phyloP scores from a whole-genome alignment of 2,329 filamentous ascomycete species.

The Fusarium tjaetaba region DNA sequence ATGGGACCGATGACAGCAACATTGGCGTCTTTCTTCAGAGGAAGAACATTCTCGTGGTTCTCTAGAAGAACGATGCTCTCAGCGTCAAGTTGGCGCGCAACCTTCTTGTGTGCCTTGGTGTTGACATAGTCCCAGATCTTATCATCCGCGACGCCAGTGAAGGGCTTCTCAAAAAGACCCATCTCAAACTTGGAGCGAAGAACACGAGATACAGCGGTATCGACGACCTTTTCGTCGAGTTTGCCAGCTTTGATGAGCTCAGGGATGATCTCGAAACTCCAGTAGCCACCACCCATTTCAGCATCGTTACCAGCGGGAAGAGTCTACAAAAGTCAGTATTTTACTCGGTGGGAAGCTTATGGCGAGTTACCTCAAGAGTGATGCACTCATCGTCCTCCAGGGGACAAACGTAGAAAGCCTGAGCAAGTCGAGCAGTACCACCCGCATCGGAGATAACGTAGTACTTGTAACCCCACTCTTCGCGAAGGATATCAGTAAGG shows the following conservation, averaged over 20 bases:
- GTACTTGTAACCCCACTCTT: slow-evolving; percentile 79
- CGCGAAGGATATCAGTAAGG: slow-evolving; percentile 74
- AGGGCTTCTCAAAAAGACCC: slow-evolving; percentile 78
- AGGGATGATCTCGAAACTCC: slow-evolving; percentile 74
- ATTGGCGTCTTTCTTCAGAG: slow-evolving; percentile 70
- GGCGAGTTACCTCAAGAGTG: slow-evolving; percentile 60
- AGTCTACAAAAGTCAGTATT: slow-evolving; percentile 49
- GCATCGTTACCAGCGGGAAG: slow-evolving; percentile 76
- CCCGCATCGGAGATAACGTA: slow-evolving; percentile 73
- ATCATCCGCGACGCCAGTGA: slow-evolving; percentile 64
- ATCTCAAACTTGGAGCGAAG: slow-evolving; percentile 74
- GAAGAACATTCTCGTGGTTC: slow-evolving; percentile 64
- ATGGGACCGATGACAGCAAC: slow-evolving; percentile 81
- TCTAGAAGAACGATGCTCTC: slow-evolving; percentile 71
- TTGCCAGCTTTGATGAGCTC: slow-evolving; percentile 69
- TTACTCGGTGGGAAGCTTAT: rapidly evolving
- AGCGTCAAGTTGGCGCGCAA: slow-evolving; percentile 71
- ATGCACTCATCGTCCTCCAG: slow-evolving; percentile 71
- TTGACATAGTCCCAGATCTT: slow-evolving; percentile 69
- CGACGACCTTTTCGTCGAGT: slow-evolving; percentile 67
- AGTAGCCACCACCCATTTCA: slow-evolving; percentile 81
- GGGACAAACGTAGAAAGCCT: slow-evolving; percentile 71
- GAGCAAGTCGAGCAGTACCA: slow-evolving; percentile 74
- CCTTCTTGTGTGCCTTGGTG: slow-evolving; percentile 64
- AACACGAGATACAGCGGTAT: slow-evolving; percentile 72